These are phyloP conservation scores for Kodamaea sp. DNA, from an alignment of 1,139 yeast species.

Conservation along the genomic window DNA sequence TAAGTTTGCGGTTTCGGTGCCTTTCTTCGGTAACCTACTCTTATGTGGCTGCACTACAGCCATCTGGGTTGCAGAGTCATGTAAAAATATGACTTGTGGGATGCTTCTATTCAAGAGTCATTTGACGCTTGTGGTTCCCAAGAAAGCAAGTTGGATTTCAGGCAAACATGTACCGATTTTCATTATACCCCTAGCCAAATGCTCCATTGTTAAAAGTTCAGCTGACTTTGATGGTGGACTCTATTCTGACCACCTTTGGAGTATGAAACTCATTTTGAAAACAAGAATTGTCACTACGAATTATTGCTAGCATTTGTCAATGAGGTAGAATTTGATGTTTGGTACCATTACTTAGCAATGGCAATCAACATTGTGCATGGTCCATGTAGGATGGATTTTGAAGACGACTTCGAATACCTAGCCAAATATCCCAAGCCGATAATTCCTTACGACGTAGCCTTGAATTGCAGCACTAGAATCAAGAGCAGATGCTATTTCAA, in stretches of 20 bases:
- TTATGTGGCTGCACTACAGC: slow-evolving; percentile 41
- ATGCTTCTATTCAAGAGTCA: slow-evolving; percentile 54
- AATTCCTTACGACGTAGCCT: slow-evolving; percentile 17
- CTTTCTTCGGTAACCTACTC: slow-evolving; percentile 44
- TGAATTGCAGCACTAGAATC: not conserved
- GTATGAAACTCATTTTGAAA: slow-evolving; percentile 49
- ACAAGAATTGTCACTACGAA: slow-evolving; percentile 43
- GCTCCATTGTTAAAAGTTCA: slow-evolving; percentile 23
- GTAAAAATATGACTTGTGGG: slow-evolving; percentile 28
- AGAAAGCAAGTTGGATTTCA: slow-evolving; percentile 16
- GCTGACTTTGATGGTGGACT: slow-evolving; percentile 40
- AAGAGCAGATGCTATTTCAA: slow-evolving; percentile 20
- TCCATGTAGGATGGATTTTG: slow-evolving; percentile 36
- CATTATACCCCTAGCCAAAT: slow-evolving; percentile 48
- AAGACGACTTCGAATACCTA: slow-evolving; percentile 10
- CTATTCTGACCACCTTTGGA: slow-evolving; percentile 27
- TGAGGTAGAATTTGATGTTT: slow-evolving; percentile 34
- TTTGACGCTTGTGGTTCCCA: slow-evolving; percentile 30
- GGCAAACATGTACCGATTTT: slow-evolving; percentile 36
- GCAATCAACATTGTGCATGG: slow-evolving; percentile 44
- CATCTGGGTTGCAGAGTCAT: slow-evolving; percentile 36
- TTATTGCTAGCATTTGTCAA: slow-evolving; percentile 39
- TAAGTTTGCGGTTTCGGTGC: slow-evolving; percentile 22
- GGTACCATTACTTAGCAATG: slow-evolving; percentile 40
- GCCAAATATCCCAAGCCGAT: slow-evolving; percentile 16